phyloP scores from a whole-genome alignment of 2,329 filamentous ascomycete genomes.

The Huntiella savannae region DNA sequence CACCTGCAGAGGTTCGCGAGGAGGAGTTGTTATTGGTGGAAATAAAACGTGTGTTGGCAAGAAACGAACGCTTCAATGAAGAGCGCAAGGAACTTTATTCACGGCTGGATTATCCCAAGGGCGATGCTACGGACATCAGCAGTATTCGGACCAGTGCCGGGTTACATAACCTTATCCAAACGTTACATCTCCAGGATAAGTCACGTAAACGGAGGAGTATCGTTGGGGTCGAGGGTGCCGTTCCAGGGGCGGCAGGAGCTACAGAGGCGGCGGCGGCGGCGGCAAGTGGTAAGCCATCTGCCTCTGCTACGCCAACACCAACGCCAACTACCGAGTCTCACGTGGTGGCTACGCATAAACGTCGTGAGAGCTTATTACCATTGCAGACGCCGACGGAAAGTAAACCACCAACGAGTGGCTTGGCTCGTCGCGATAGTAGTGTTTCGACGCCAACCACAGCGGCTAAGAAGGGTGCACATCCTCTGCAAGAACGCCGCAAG shows the following conservation, averaged over 20 bases:
- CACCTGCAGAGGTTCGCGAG: conserved; percentile 74
- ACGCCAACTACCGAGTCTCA: background rate
- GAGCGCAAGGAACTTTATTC: conserved; percentile 76
- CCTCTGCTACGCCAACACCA: background rate
- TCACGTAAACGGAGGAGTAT: conserved; percentile 70
- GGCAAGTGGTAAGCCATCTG: background rate
- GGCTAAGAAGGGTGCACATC: conserved; percentile 18
- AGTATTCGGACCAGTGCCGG: conserved; percentile 68
- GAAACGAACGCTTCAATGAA: conserved; percentile 69
- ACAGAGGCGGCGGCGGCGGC: conserved; percentile 16
- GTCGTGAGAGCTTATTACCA: conserved; percentile 3
- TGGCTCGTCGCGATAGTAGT: conserved; percentile 26
- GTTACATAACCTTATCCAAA: conserved; percentile 61
- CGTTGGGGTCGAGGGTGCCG: conserved; percentile 40
- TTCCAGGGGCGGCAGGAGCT: conserved; percentile 22
- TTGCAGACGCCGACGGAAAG: conserved; percentile 16
- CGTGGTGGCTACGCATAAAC: background rate
- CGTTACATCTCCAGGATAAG: conserved; percentile 66
- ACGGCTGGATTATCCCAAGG: conserved; percentile 62
- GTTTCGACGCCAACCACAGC: conserved; percentile 20
- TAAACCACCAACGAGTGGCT: conserved; percentile 9
- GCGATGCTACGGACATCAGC: conserved; percentile 49
- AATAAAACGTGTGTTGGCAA: conserved; percentile 74
- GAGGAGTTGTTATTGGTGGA: conserved; percentile 80
- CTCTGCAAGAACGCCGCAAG: conserved; percentile 37